Percentiles rank a stretch among this genome's conserved stretches.
phyloP scores from a whole-genome alignment of 768 basidiomycete genomes.

The Lentinula detonsa region DNA sequence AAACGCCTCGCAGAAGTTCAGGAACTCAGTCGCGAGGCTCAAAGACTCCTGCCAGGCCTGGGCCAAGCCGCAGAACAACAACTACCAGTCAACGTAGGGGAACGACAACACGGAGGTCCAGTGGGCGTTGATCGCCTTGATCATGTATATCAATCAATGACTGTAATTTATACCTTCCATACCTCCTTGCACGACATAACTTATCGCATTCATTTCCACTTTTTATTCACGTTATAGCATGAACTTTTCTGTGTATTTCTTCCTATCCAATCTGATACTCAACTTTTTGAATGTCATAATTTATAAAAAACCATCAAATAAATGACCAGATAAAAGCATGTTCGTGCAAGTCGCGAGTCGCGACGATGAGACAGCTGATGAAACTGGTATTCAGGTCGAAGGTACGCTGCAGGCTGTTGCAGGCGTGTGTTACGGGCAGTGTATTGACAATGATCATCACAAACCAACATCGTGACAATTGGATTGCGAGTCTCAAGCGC shows the following conservation, averaged over 20 bases:
- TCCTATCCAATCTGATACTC: neutral
- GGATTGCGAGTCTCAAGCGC: neutral
- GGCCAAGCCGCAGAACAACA: neutral
- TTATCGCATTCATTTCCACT: neutral
- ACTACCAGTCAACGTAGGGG: neutral
- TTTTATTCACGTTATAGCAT: neutral
- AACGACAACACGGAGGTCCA: neutral
- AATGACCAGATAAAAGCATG: no score
- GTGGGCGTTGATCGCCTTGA: neutral
- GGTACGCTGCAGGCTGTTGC: no score
- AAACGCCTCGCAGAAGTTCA: conserved; percentile 10
- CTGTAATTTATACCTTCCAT: neutral
- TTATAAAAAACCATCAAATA: no score
- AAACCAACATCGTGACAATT: neutral
- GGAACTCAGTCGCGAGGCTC: neutral
- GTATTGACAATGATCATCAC: no score
- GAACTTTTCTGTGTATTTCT: neutral
- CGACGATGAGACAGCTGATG: no score
- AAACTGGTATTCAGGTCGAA: no score
- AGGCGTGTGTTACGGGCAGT: no score
- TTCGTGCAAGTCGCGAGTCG: no score
- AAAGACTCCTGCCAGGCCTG: neutral
- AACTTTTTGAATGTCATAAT: no score
- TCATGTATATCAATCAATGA: neutral
- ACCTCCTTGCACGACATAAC: neutral